Evolutionary conservation across 2,329 filamentous ascomycete species (phyloP).

Genomic region (Berkeleyomyces basicola): DNA sequence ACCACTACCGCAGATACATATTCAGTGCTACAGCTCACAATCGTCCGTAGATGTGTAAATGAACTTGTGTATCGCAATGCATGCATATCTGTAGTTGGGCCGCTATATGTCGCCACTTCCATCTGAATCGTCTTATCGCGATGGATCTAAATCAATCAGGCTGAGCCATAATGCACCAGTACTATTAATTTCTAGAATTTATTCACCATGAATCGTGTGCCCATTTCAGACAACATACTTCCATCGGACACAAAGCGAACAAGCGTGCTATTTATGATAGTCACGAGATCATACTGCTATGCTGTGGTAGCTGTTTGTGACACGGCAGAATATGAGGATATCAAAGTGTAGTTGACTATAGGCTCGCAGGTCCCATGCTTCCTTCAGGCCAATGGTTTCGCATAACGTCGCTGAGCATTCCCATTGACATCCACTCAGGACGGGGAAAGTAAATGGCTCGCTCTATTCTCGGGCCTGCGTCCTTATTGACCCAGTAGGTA

Average conservation of each 20-base stretch:
- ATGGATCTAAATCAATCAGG: neutral
- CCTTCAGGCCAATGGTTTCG: neutral
- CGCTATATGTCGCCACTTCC: neutral
- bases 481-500: neutral
- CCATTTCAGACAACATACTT: neutral
- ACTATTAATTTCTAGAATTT: neutral
- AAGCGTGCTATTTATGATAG: neutral
- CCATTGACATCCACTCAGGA: slow-evolving; percentile 3
- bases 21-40: neutral
- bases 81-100: neutral
- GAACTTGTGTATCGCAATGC: neutral
- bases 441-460: neutral
- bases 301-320: neutral
- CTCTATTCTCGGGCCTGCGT: neutral
- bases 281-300: neutral
- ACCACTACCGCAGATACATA: neutral
- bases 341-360: neutral
- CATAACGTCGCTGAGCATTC: neutral
- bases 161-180: neutral
- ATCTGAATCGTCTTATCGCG: neutral
- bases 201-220: neutral
- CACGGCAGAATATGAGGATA: neutral
- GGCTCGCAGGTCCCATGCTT: neutral
- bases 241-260: neutral
- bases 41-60: neutral